Evolutionary conservation across 306 rosid genomes (phyloP).

Genomic region (Cucurbita moschata): DNA sequence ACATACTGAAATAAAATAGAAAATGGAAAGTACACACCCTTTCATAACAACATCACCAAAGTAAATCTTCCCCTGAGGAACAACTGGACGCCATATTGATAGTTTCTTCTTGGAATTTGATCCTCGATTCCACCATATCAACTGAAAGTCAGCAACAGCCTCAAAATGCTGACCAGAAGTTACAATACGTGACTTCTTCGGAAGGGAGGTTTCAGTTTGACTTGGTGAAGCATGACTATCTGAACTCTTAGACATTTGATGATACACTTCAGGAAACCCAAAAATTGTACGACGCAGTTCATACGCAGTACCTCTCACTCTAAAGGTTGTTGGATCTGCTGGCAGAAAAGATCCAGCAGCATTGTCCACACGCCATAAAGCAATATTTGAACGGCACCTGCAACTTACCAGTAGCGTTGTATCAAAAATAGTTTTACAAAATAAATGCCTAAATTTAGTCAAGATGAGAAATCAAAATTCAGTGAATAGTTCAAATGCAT

Average conservation of each 20-base stretch:
- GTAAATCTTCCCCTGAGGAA: constrained; percentile 66
- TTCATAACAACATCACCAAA: constrained; percentile 80
- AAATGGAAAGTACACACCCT: constrained; percentile 35
- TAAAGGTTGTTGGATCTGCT: constrained; percentile 38
- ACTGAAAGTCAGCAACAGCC: constrained; percentile 68
- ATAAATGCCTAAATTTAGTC: neutral
- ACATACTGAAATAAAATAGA: constrained; percentile 10
- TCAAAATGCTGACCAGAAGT: constrained; percentile 51
- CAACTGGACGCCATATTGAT: constrained; percentile 91
- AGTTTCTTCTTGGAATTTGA: constrained; percentile 52
- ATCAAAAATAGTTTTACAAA: neutral
- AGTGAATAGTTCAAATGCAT: neutral
- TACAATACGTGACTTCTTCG: constrained; percentile 26
- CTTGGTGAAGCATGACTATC: constrained; percentile 28
- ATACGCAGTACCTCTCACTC: constrained; percentile 45
- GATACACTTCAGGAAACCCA: constrained; percentile 42
- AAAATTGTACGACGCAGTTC: constrained; percentile 63
- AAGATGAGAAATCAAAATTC: neutral
- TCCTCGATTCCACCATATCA: constrained; percentile 91
- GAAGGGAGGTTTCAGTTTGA: constrained; percentile 20
- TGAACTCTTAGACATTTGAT: constrained; percentile 16
- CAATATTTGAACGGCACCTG: constrained; percentile 40
- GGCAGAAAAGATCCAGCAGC: constrained; percentile 89
- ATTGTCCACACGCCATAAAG: constrained; percentile 89
- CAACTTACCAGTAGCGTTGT: constrained; percentile 12